These are phyloP conservation scores for Ophiocordyceps robertsii DNA, from an alignment of 2,329 filamentous ascomycete species.

Conservation along the genomic window DNA sequence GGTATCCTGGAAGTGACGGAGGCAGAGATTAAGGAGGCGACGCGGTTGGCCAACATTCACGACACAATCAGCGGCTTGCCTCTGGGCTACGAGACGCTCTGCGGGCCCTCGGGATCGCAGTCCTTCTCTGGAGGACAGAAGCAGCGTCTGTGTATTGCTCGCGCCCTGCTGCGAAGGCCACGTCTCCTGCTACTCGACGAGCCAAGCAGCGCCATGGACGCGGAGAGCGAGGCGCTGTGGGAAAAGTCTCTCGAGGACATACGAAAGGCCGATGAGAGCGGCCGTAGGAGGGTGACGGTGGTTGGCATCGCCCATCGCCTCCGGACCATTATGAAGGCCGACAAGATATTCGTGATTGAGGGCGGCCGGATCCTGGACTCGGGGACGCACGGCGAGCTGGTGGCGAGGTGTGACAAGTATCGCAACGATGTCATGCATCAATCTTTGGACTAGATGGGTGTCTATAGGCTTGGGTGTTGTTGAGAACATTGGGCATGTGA, in stretches of 20 bases:
- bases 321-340: constrained; percentile 41
- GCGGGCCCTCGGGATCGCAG: constrained; percentile 59
- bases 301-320: constrained; percentile 45
- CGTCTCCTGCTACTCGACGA: constrained; percentile 68
- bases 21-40: constrained; percentile 52
- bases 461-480: not conserved
- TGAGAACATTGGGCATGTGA: not conserved
- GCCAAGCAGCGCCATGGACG: constrained; percentile 66
- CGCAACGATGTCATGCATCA: constrained; percentile 38
- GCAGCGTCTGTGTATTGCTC: constrained; percentile 65
- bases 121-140: constrained; percentile 69
- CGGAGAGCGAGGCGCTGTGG: constrained; percentile 55
- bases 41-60: constrained; percentile 56
- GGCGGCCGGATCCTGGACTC: constrained; percentile 36
- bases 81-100: constrained; percentile 50
- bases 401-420: constrained; percentile 38
- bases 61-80: constrained; percentile 50
- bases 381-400: constrained; percentile 39
- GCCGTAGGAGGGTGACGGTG: constrained; percentile 38
- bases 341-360: constrained; percentile 44
- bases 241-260: constrained; percentile 34
- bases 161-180: constrained; percentile 59
- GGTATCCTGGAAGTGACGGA: constrained; percentile 41
- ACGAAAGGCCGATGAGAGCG: constrained; percentile 26
- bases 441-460: not conserved